Evolutionary conservation across 164 flowering plant species (phyloP), one percentile per base, ranked within the genome.

Genomic region (Dillenia suffruticosa): DNA sequence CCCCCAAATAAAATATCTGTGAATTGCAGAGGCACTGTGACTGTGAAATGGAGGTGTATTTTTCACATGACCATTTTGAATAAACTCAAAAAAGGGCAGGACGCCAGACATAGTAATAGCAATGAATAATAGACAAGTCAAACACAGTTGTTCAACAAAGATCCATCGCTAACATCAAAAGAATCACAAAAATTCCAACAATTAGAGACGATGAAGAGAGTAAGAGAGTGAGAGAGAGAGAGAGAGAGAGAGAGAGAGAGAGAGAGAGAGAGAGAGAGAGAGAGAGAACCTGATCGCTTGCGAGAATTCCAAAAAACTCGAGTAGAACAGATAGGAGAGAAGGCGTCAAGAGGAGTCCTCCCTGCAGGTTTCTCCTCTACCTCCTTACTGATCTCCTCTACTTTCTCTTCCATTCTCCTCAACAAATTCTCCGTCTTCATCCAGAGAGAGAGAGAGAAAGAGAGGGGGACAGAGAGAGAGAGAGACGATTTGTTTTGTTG

Each of bases 241-340:
- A 44, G 32, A 52, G 16, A 40, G 22, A 44, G 12, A 43, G 54
- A n/a, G 26, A 17, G 2, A 14, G n/a, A 57, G 26, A 61, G 56
- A 16, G 49, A 24, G 61, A 12, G 40, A 32, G 0, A 14, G 5
- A 26, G 17, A 10, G 17, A 14, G 26, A 7, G 32, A 10, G 5
- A 48, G 16, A 26, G 40, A 32, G n/a, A 3, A 75, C 96, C 90
- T 55, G 83, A 72, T 79, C 90, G 79, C 68, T 72, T 82, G 45
- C 93, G 69, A 44, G 93, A 85, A 63, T 81, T 84, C 90, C 91
- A 87, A 49, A 72, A 72, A 59, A 81, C 70, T 55, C 74, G 70
- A 19, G 90, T 68, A 1, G 84, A 62, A 59, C 86, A 74, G 44
- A 61, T 58, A 1, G 84, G 74, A 12, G 88, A 76, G 69, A 87